Percentiles rank a stretch among this genome's conserved stretches.
phyloP scores from a whole-genome alignment of 176 grass and related monocot genomes.

The Otatea glauca region DNA sequence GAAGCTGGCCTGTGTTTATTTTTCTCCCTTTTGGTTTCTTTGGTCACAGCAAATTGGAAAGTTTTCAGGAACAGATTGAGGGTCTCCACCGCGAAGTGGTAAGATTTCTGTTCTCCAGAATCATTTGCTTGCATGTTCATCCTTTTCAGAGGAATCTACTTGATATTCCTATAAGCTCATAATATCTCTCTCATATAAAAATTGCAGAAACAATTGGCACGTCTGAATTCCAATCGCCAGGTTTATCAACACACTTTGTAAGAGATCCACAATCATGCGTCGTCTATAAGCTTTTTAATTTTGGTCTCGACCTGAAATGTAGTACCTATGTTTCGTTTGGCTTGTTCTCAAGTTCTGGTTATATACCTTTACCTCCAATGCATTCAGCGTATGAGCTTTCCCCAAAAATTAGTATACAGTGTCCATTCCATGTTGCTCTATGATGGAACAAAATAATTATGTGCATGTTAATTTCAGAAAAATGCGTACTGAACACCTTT shows the following conservation, averaged over 20 bases:
- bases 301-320: not conserved
- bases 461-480: constrained; percentile 1
- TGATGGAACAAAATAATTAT: not conserved
- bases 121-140: not conserved
- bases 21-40: not conserved
- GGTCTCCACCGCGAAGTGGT: constrained; percentile 24
- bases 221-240: not conserved
- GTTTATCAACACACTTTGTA: not conserved
- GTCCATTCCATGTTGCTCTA: not conserved
- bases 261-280: not conserved
- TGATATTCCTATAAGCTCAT: not conserved
- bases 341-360: not conserved
- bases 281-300: not conserved
- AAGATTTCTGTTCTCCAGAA: not conserved
- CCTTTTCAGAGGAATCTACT: not conserved
- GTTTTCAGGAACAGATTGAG: constrained; percentile 6
- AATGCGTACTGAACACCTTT: not conserved
- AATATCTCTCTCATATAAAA: not conserved
- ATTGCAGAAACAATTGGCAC: constrained; percentile 22
- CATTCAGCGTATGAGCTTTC: not conserved
- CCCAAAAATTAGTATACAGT: not conserved
- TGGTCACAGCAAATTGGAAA: constrained; percentile 9
- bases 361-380: not conserved
- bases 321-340: not conserved
- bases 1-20: not conserved